Base-by-base conservation (phyloP, 2,329 filamentous ascomycete genomes). In the Fusarium sp. region DNA sequence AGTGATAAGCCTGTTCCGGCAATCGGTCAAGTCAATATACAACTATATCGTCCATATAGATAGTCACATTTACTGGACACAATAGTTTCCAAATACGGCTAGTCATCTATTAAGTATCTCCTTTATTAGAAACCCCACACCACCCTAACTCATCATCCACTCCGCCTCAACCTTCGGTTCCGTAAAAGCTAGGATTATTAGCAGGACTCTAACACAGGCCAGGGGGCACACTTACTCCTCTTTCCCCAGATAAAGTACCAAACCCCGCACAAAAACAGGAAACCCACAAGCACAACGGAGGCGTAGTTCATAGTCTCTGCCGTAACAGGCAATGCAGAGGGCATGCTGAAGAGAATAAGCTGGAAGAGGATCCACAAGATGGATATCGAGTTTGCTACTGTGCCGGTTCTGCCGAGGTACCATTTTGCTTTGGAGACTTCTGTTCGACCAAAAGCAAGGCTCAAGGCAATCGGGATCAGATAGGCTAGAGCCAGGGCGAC, bases 81-180 rank as follows among this genome's bases (percentile, higher is more conserved):
- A 22, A 44, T 10, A 54, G 8, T 45, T 25, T 2, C 40, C 40
- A 16, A 5, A 55, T 13, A 12, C 6, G 43, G 56, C 8, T 58
- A 40, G 49, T 46, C 24, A 8, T 5, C 11, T 7, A n/a, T 46
- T 40, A 8, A 18, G 4, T 18, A 11, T 40, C 20, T 43, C 25
- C 6, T 29, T 10, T 18, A 34, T 47, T 18, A 13, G 15, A 4
- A 1, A n/a, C 27, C 22, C 20, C 34, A 2, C 34, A 38, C 34
- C 18, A n/a, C 12, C 3, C 25, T 32, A 40, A n/a, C 32, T n/a
- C 25, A 29, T 40, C 9, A 12, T 12, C 11, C 32, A 34, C 34
- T 61, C 58, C 52, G 27, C 52, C 29, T 48, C 34, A 13, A 16
- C n/a, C 18, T 58, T 48, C 7, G 27, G 52, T 22, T 25, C 34